Evolutionary conservation across 768 basidiomycete species (phyloP).

Genomic region (Pleurotus ostreatus): DNA sequence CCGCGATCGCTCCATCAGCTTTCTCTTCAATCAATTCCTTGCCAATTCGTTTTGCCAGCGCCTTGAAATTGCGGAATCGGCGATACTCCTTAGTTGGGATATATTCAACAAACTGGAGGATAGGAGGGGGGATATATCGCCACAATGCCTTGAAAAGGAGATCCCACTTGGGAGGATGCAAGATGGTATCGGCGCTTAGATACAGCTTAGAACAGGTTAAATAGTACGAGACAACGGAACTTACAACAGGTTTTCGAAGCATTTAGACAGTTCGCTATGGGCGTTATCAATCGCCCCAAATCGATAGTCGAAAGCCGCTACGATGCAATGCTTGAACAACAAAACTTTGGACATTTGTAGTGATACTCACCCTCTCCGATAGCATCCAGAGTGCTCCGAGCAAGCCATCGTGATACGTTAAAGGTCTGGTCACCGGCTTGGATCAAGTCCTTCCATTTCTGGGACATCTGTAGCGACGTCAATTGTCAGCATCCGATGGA

Average conservation of each 20-base stretch:
- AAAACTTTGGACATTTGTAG: neutral
- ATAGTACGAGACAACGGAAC: slow-evolving; percentile 19
- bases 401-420: slow-evolving; percentile 25
- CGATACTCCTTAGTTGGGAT: neutral
- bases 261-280: slow-evolving; percentile 16
- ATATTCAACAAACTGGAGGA: slow-evolving; percentile 3
- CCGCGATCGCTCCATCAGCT: neutral
- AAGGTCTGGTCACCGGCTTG: slow-evolving; percentile 14
- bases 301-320: slow-evolving; percentile 32
- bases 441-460: slow-evolving; percentile 25
- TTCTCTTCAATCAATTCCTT: slow-evolving; percentile 1
- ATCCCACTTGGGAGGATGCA: neutral
- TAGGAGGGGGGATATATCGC: neutral
- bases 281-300: slow-evolving; percentile 24
- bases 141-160: slow-evolving; percentile 16
- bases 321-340: slow-evolving; percentile 9
- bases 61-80: slow-evolving; percentile 4
- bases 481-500: neutral
- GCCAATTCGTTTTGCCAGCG: neutral
- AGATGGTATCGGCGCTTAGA: slow-evolving; percentile 5
- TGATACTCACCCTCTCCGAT: slow-evolving; percentile 30
- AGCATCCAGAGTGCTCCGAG: slow-evolving; percentile 31
- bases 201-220: slow-evolving; percentile 14
- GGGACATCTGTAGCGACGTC: slow-evolving; percentile 12
- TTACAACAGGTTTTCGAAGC: slow-evolving; percentile 20